Conservation (phyloP, 2,329 filamentous ascomycete genomes). For the Sclerotinia trifoliorum region DNA sequence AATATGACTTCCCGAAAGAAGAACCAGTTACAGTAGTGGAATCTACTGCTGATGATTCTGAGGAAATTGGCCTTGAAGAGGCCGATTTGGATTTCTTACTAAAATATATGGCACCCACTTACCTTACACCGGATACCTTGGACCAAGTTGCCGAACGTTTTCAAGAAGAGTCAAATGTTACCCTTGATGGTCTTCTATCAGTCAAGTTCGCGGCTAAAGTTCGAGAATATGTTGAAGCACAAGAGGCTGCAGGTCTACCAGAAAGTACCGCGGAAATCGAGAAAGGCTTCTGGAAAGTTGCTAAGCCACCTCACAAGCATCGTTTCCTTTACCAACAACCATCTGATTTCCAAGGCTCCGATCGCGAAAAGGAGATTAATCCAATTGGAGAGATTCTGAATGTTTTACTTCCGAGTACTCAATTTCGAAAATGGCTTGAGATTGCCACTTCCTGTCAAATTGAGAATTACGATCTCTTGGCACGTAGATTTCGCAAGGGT, state of each 20-base stretch:
- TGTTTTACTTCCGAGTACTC: slow-evolving; percentile 75
- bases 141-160: slow-evolving; percentile 80
- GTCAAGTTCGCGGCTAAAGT: slow-evolving; percentile 73
- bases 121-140: slow-evolving; percentile 87
- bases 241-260: slow-evolving; percentile 54
- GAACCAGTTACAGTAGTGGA: slow-evolving; percentile 51
- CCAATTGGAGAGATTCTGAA: slow-evolving; percentile 77
- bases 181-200: slow-evolving; percentile 74
- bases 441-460: slow-evolving; percentile 75
- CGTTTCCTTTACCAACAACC: slow-evolving; percentile 80
- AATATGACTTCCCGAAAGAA: slow-evolving; percentile 77
- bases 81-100: slow-evolving; percentile 85
- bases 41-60: slow-evolving; percentile 29
- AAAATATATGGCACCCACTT: slow-evolving; percentile 84
- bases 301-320: slow-evolving; percentile 91
- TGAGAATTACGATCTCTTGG: slow-evolving; percentile 73
- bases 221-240: slow-evolving; percentile 65
- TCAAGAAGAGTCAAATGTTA: slow-evolving; percentile 78
- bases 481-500: slow-evolving; percentile 81
- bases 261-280: slow-evolving; percentile 55
- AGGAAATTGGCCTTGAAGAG: slow-evolving; percentile 66
- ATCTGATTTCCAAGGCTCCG: slow-evolving; percentile 40
- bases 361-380: slow-evolving; percentile 45
- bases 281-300: slow-evolving; percentile 67
- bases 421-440: slow-evolving; percentile 88